Evolutionary conservation across 2,329 filamentous ascomycete species (phyloP).

Genomic region (Ophiostoma himal-ulmi): DNA sequence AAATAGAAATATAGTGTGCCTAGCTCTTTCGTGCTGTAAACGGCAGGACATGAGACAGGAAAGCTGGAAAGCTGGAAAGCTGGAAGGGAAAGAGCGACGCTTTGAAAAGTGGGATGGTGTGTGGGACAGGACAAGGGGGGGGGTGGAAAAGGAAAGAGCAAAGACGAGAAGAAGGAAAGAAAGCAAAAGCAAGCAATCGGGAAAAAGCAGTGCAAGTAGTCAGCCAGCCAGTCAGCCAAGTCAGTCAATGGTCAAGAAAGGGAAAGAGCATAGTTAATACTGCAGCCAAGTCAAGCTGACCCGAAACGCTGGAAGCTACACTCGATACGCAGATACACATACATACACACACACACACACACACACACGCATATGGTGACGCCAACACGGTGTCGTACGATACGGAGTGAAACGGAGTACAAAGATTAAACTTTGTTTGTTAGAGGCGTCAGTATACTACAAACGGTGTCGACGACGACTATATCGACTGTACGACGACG

Average conservation of each 20-base stretch:
- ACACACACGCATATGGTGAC: not conserved
- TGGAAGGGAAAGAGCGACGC: not conserved
- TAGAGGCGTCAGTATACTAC: not conserved
- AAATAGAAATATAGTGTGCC: not conserved
- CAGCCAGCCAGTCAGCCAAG: not conserved
- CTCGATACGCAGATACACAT: not conserved
- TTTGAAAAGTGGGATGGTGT: slow-evolving; percentile 5
- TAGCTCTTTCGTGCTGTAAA: not conserved
- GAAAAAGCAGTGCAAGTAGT: not conserved
- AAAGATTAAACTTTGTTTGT: not conserved
- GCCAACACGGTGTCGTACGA: not conserved
- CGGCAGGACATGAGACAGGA: not conserved
- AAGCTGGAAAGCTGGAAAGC: not conserved
- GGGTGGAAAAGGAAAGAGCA: not conserved
- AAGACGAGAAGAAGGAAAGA: not conserved
- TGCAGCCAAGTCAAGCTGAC: not conserved
- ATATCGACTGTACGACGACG: not conserved
- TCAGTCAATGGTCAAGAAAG: not conserved
- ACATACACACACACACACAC: not conserved
- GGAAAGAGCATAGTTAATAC: not conserved
- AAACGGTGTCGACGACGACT: not conserved
- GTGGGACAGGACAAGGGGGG: not conserved
- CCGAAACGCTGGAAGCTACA: slow-evolving; percentile 9
- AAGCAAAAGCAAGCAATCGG: not conserved
- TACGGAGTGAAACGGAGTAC: not conserved